Evolutionary conservation across 2,329 filamentous ascomycete species (phyloP), one percentile per base, ranked within the genome.

Genomic region (Tolypocladium album): DNA sequence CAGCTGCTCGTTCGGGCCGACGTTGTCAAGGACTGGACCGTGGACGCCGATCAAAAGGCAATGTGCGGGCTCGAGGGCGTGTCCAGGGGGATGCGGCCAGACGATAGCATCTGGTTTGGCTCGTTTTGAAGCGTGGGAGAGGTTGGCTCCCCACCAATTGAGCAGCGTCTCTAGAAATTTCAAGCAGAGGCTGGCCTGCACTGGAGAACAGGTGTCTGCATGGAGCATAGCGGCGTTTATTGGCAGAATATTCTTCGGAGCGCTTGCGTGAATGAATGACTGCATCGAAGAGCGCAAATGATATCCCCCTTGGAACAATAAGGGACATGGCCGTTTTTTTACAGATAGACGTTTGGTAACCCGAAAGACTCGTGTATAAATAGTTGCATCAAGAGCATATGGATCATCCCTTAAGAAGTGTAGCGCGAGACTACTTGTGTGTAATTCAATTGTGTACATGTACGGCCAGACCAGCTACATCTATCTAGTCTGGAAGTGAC

Each of bases 1-100:
- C 81, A 85, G 68, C 78, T 87, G 59, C 65, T 76, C 13, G 74
- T 72, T 0, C 64, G 66, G 13, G 64, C 66, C 0, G 71, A 74
- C 1, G 66, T 66, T 5, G 67, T 73, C 5, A 60, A 62, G 0
- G 43, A 43, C 4, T 73, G 71, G 73, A 53, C 58, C 1, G 56
- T 72, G 3, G 60, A 61, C 1, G 59, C 65, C 1, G 60, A 64
- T 5, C 65, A 68, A 38, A 64, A 60, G 11, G 63, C 61, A 1
- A 66, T 75, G 64, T 76, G 74, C 52, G 39, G 1, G 4, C 59
- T 65, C 1, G 52, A 67, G 2, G 73, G 72, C 3, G 70, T 75
- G 4, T 57, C 59, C 6, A 67, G 60, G 9, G 74, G 74, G 2
- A 68, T 66, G 64, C 63, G 72, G 20, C 74, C 74, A 1, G 67